These are phyloP conservation scores for Lactarius sp. DNA, from an alignment of 768 basidiomycete genomes.

Conservation along the genomic window DNA sequence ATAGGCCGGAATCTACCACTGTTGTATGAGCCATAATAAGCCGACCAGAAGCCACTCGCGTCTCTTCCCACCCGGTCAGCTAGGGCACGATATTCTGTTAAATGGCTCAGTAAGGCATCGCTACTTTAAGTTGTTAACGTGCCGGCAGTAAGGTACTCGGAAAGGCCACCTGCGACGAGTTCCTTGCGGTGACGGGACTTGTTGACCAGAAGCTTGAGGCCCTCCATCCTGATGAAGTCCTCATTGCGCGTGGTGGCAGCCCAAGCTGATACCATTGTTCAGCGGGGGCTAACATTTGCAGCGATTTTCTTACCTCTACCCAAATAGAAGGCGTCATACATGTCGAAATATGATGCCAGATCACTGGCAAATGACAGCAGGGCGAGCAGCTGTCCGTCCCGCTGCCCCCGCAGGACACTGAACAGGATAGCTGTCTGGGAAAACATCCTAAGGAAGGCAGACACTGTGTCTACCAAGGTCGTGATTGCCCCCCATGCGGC, in stretches of 20 bases:
- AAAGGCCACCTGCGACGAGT: slow-evolving; percentile 61
- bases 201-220: slow-evolving; percentile 54
- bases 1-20: not conserved
- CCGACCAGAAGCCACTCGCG: slow-evolving; percentile 17
- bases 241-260: slow-evolving; percentile 63
- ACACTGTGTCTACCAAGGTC: slow-evolving; percentile 37
- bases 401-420: slow-evolving; percentile 52
- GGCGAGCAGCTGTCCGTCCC: slow-evolving; percentile 59
- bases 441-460: slow-evolving; percentile 46
- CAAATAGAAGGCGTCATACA: not conserved
- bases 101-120: not conserved
- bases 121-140: not conserved
- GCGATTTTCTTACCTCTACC: slow-evolving; percentile 6
- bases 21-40: not conserved
- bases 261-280: slow-evolving; percentile 43
- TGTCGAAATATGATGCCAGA: slow-evolving; percentile 38
- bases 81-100: slow-evolving; percentile 15
- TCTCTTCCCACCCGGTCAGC: slow-evolving; percentile 16
- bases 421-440: slow-evolving; percentile 60
- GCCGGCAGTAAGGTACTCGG: slow-evolving; percentile 47
- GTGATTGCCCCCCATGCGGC: slow-evolving; percentile 60
- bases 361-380: slow-evolving; percentile 51
- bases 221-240: slow-evolving; percentile 60
- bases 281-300: not conserved
- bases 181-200: slow-evolving; percentile 60